These are phyloP conservation scores for Exophiala bonariae DNA, from an alignment of 2,329 filamentous ascomycete species.

Conservation along the genomic window DNA sequence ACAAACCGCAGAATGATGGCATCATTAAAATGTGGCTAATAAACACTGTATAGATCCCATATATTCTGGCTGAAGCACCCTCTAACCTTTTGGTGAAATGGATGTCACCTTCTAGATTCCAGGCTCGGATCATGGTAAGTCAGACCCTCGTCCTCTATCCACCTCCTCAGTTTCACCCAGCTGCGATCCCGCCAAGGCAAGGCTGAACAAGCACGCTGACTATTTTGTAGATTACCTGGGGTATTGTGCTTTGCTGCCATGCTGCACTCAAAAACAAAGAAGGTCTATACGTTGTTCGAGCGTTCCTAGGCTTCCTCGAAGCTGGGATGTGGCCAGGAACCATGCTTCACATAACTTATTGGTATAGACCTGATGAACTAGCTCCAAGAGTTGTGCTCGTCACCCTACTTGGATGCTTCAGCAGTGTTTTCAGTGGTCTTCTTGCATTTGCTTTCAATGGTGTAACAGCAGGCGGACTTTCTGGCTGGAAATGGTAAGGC, in stretches of 20 bases:
- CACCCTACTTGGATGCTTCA: conserved; percentile 43
- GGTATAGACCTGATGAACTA: not conserved
- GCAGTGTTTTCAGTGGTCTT: conserved; percentile 35
- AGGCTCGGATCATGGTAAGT: conserved; percentile 33
- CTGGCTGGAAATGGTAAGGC: conserved; percentile 19
- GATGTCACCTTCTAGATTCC: conserved; percentile 57
- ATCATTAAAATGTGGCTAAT: no score
- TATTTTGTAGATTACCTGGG: conserved; percentile 66
- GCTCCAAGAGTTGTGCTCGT: conserved; percentile 21
- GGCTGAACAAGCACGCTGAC: no score
- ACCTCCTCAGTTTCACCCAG: conserved; percentile 61
- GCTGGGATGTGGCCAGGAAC: conserved; percentile 45
- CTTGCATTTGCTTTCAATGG: conserved; percentile 24
- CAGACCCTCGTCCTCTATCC: conserved; percentile 55
- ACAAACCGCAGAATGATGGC: no score
- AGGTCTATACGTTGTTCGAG: conserved; percentile 38
- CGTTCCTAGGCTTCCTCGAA: conserved; percentile 39
- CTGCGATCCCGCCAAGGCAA: no score
- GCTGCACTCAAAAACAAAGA: conserved; percentile 39
- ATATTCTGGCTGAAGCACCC: conserved; percentile 72
- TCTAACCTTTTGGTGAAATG: conserved; percentile 68
- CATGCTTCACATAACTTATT: conserved; percentile 36
- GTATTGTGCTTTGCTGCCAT: conserved; percentile 46
- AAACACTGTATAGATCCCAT: conserved; percentile 61
- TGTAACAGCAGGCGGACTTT: conserved; percentile 12